Conservation (phyloP, 495 filamentous ascomycete genomes). For the Aspergillus affinis region DNA sequence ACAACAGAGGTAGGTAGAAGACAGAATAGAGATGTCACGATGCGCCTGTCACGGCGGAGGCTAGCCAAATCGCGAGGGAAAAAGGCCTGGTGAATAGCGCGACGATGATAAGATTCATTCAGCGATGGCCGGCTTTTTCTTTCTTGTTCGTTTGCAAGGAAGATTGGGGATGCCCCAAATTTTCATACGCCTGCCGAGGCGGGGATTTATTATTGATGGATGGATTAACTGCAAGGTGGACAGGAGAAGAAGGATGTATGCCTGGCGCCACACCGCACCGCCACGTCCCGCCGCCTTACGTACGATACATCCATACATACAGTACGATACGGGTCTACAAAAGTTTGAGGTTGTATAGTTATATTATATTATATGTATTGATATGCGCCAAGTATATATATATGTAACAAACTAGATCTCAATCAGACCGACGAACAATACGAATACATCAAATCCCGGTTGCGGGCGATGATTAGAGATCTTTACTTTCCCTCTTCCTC, state of each 20-base stretch:
- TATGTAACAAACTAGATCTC: neutral
- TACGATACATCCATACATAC: neutral
- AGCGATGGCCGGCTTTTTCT: neutral
- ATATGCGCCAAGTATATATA: neutral
- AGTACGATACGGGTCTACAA: neutral
- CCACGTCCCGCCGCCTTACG: no score
- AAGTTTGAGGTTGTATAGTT: no score
- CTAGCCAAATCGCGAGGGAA: constrained; percentile 16
- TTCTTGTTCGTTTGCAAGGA: no score
- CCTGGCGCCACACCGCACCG: no score
- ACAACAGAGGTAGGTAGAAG: neutral
- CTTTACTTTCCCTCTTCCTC: neutral
- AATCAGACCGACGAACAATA: neutral
- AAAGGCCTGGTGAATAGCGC: neutral
- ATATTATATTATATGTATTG: neutral
- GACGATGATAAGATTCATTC: neutral
- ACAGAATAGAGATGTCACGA: neutral
- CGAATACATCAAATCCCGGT: neutral
- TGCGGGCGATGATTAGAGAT: neutral
- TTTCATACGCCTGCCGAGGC: no score
- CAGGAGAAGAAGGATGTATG: no score
- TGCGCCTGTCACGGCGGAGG: constrained; percentile 10
- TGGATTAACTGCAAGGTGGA: no score
- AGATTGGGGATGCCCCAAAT: no score
- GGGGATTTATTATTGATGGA: no score